These are phyloP conservation scores for Thelonectria blattea DNA, from an alignment of 2,329 filamentous ascomycete genomes.

Conservation along the genomic window DNA sequence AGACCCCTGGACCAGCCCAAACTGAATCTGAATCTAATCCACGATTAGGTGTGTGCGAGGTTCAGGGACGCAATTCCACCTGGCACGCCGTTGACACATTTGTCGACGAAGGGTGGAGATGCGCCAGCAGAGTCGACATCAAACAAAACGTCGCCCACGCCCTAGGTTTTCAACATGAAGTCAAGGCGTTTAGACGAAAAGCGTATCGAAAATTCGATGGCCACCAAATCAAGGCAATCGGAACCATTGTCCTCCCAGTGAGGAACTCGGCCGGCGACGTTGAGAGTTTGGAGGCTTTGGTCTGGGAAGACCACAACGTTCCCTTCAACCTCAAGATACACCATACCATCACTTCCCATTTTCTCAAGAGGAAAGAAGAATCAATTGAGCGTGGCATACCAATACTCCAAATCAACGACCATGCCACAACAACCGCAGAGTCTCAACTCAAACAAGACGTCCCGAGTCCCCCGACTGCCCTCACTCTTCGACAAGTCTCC, in stretches of 20 bases:
- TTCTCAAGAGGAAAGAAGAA: neutral
- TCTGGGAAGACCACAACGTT: neutral
- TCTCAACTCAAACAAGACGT: too few species aligned
- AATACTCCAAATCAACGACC: too few species aligned
- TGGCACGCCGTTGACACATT: neutral
- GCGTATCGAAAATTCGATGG: neutral
- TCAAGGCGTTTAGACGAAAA: neutral
- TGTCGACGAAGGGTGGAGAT: neutral
- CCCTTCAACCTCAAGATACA: neutral
- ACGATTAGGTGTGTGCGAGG: neutral
- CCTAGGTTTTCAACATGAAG: neutral
- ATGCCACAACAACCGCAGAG: too few species aligned
- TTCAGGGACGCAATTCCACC: neutral
- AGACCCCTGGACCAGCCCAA: too few species aligned
- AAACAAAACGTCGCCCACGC: neutral
- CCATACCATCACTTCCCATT: neutral
- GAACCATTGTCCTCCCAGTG: neutral
- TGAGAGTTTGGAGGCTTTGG: neutral
- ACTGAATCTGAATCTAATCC: too few species aligned
- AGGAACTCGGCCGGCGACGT: neutral
- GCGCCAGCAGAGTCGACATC: neutral
- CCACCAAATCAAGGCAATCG: neutral
- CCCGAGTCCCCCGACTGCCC: neutral
- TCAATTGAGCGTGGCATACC: too few species aligned
- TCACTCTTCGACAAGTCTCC: too few species aligned